Evolutionary conservation across 2,329 filamentous ascomycete genomes (phyloP).

Genomic region (Arthrinium phaeospermum): DNA sequence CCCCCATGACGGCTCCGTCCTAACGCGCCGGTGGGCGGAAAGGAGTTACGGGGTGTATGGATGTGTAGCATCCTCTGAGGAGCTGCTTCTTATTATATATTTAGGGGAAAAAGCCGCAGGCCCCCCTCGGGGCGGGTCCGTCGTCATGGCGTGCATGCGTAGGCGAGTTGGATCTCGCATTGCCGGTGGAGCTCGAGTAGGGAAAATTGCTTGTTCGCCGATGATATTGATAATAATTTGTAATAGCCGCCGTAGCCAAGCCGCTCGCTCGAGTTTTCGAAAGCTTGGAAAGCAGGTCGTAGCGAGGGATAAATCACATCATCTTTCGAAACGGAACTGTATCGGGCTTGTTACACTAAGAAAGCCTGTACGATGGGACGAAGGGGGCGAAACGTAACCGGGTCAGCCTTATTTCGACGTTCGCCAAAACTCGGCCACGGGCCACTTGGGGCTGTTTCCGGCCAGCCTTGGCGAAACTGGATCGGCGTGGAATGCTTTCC

Average conservation of each 20-base stretch:
- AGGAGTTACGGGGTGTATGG: not conserved
- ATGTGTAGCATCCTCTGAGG: not conserved
- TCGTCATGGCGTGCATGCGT: not conserved
- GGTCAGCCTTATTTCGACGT: conserved; percentile 9
- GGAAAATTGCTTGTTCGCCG: not conserved
- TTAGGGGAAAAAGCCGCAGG: not conserved
- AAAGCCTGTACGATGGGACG: conserved; percentile 10
- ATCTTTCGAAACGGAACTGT: not conserved
- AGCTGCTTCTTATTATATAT: not conserved
- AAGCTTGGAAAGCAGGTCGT: not conserved
- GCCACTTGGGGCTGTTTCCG: not conserved
- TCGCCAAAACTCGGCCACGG: not conserved
- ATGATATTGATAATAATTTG: not conserved
- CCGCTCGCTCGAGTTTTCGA: too few relatives aligned
- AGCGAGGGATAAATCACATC: not conserved
- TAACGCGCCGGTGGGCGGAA: not conserved
- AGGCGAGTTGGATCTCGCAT: not conserved
- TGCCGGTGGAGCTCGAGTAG: not conserved
- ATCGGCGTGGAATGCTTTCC: not conserved
- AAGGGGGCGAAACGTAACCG: conserved; percentile 3
- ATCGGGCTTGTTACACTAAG: conserved; percentile 6
- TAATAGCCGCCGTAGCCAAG: conserved; percentile 15
- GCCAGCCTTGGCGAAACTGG: not conserved
- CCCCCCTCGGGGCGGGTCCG: not conserved
- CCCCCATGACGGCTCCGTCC: not conserved